phyloP scores from a whole-genome alignment of 2,329 filamentous ascomycete species.

The Colletotrichum liriopes region DNA sequence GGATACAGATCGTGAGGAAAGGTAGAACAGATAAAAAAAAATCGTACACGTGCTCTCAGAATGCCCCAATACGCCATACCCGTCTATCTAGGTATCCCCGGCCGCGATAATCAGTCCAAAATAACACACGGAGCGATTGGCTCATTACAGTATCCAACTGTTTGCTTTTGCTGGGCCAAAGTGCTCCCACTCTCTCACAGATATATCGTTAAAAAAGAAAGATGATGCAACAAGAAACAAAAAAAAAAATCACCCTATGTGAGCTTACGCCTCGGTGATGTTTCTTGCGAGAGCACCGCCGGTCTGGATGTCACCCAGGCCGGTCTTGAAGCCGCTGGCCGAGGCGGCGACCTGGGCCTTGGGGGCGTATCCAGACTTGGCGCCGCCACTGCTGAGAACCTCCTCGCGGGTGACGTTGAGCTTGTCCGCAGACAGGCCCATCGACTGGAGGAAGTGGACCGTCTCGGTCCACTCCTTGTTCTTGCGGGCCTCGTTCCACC shows the following conservation, averaged over 20 bases:
- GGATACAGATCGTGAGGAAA: not conserved
- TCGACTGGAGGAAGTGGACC: slow-evolving; percentile 60
- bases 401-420: slow-evolving; percentile 50
- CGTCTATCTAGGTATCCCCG: slow-evolving; percentile 37
- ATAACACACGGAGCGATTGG: slow-evolving; percentile 15
- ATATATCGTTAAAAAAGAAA: not conserved
- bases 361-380: slow-evolving; percentile 23
- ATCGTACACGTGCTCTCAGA: slow-evolving; percentile 36
- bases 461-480: slow-evolving; percentile 70
- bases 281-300: slow-evolving; percentile 34
- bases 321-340: slow-evolving; percentile 34
- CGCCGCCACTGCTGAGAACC: slow-evolving; percentile 43
- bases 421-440: slow-evolving; percentile 57
- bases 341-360: slow-evolving; percentile 22
- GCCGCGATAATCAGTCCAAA: not conserved
- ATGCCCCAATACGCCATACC: slow-evolving; percentile 38
- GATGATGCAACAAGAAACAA: not conserved
- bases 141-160: slow-evolving; percentile 11
- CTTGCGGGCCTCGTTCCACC: slow-evolving; percentile 74
- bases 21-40: slow-evolving; percentile 18
- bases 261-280: slow-evolving; percentile 26
- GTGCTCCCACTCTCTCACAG: slow-evolving; percentile 10
- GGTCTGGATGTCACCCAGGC: slow-evolving; percentile 32
- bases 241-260: not conserved
- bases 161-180: slow-evolving; percentile 3